These are phyloP conservation scores for Ampelocalamus luodianensis DNA, from an alignment of 176 grass and related monocot genomes.

Conservation along the genomic window DNA sequence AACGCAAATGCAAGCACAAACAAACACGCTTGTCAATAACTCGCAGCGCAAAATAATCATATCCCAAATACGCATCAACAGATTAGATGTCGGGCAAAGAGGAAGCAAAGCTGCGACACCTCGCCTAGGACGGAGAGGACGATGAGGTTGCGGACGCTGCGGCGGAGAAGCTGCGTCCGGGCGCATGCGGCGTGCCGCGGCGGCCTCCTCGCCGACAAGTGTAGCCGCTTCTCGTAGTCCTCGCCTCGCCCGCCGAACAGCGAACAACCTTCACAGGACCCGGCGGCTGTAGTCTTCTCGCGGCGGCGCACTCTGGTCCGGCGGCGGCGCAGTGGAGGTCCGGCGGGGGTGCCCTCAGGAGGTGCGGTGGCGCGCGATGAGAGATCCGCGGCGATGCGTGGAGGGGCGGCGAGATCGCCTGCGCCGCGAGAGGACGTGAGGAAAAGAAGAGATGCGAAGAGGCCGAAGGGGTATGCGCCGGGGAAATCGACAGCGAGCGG, in stretches of 20 bases:
- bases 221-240: slow-evolving; percentile 65
- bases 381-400: too few relatives aligned
- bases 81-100: not conserved
- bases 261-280: too few relatives aligned
- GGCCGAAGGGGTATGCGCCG: too few relatives aligned
- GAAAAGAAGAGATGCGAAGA: too few relatives aligned
- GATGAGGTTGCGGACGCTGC: slow-evolving; percentile 55
- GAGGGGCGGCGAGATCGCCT: too few relatives aligned
- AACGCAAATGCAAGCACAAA: not conserved
- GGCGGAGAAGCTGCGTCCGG: slow-evolving; percentile 49
- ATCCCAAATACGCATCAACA: not conserved
- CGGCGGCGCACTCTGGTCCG: too few relatives aligned
- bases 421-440: too few relatives aligned
- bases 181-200: slow-evolving; percentile 58
- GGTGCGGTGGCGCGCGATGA: too few relatives aligned
- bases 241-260: slow-evolving; percentile 49
- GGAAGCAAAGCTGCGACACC: slow-evolving; percentile 34
- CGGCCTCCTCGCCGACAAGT: slow-evolving; percentile 68
- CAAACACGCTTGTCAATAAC: not conserved
- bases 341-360: too few relatives aligned
- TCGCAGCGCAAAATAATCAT: not conserved
- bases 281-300: too few relatives aligned
- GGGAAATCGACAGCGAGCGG: too few relatives aligned
- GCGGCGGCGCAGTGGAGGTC: too few relatives aligned
- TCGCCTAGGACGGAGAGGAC: slow-evolving; percentile 50